phyloP scores from a whole-genome alignment of 306 rosid genomes.

The Crataegus laevigata region DNA sequence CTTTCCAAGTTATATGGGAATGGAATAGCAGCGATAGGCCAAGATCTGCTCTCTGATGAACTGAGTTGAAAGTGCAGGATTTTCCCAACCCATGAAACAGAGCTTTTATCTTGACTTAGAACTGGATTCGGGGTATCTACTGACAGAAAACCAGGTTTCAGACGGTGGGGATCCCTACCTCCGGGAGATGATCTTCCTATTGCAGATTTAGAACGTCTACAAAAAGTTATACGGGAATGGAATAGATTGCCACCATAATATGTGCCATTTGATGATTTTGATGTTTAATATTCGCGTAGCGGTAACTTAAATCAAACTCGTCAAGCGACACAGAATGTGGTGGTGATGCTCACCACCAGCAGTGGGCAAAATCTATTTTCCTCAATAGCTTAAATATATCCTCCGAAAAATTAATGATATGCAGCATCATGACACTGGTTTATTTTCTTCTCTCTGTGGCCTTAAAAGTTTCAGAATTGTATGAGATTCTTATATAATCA shows the following conservation, averaged over 20 bases:
- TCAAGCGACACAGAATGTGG: background rate
- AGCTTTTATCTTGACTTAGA: background rate
- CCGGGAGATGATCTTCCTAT: constrained; percentile 9
- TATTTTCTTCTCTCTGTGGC: background rate
- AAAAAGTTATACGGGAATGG: background rate
- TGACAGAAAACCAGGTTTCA: constrained; percentile 64
- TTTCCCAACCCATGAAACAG: background rate
- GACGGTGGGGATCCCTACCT: constrained; percentile 25
- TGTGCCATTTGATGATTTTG: background rate
- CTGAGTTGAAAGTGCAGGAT: background rate
- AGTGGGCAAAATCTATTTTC: background rate
- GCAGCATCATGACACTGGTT: background rate
- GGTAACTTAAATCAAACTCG: background rate
- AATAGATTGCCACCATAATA: background rate
- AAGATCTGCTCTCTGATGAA: background rate
- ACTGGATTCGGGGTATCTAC: constrained; percentile 57
- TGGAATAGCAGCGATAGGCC: constrained; percentile 34
- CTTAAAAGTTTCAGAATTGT: background rate
- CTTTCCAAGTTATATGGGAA: constrained; percentile 54
- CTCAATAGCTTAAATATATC: background rate
- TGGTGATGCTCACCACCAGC: background rate
- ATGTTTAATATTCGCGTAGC: too few species aligned
- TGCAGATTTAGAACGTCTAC: constrained; percentile 11
- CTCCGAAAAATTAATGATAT: background rate
- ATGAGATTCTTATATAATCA: background rate